A percentile compares a stretch with the other conserved stretches of the same genome.
Evolutionary conservation across 495 filamentous ascomycete species (phyloP).

Genomic region (Amniculicola lignicola): DNA sequence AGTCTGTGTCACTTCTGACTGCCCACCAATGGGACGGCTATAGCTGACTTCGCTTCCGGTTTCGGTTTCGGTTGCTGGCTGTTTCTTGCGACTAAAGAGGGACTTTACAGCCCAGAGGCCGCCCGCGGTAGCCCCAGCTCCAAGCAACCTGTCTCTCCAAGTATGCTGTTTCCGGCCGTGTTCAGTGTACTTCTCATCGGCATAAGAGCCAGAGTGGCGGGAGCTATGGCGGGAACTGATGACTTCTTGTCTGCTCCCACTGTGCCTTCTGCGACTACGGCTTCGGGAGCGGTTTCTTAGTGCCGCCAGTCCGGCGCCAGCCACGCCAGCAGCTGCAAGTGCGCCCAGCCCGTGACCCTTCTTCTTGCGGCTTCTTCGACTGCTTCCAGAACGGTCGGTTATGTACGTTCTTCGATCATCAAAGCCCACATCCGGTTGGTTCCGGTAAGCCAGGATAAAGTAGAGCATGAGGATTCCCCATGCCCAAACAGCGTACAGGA

Average conservation of each 20-base stretch:
- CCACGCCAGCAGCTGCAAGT: slow-evolving; percentile 51
- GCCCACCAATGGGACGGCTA: slow-evolving; percentile 32
- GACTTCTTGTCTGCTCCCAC: slow-evolving; percentile 28
- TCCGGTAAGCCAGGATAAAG: slow-evolving; percentile 68
- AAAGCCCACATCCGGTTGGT: slow-evolving; percentile 51
- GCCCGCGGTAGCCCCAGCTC: slow-evolving; percentile 64
- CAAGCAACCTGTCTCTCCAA: slow-evolving; percentile 63
- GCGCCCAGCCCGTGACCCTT: slow-evolving; percentile 26
- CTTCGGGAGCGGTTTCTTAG: slow-evolving; percentile 45
- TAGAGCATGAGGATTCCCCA: slow-evolving; percentile 63
- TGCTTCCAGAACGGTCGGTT: slow-evolving; percentile 35
- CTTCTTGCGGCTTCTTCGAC: slow-evolving; percentile 14
- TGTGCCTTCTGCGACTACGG: slow-evolving; percentile 22
- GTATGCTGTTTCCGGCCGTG: slow-evolving; percentile 27
- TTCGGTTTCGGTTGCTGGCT: slow-evolving; percentile 57
- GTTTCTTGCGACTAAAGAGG: slow-evolving; percentile 53
- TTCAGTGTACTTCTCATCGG: slow-evolving; percentile 37
- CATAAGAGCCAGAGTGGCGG: slow-evolving; percentile 31
- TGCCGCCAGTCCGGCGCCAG: slow-evolving; percentile 60
- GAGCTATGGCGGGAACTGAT: slow-evolving; percentile 35
- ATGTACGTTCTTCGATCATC: slow-evolving; percentile 54
- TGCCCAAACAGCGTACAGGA: slow-evolving; percentile 75
- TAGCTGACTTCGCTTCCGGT: slow-evolving; percentile 48
- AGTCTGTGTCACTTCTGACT: slow-evolving; percentile 37
- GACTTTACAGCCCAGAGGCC: slow-evolving; percentile 63